Evolutionary conservation across 1,284 basidiomycete genomes (phyloP).

Genomic region (Marasmius sp.): DNA sequence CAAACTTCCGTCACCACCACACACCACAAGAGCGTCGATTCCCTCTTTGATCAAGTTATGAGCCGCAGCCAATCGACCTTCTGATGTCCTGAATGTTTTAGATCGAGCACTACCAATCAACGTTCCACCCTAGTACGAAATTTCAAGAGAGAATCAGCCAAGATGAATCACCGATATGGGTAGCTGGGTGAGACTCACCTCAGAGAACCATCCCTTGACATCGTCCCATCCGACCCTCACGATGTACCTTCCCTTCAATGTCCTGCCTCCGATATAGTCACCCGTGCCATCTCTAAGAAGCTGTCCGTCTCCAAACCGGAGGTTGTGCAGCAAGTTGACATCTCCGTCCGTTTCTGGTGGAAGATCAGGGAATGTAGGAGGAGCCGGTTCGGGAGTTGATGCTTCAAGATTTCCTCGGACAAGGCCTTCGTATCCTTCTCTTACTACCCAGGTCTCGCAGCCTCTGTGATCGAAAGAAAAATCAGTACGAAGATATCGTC

Average conservation of each 20-base stretch:
- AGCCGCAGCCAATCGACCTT: conserved; percentile 87
- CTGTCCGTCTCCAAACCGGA: conserved; percentile 90
- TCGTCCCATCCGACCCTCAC: conserved; percentile 98
- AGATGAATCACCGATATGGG: neutral
- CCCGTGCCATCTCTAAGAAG: conserved; percentile 90
- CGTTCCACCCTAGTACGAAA: conserved; percentile 76
- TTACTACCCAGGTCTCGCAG: conserved; percentile 90
- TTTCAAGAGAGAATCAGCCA: neutral
- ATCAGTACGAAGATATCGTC: conserved; percentile 9
- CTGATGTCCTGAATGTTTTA: conserved; percentile 80
- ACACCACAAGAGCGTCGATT: conserved; percentile 95
- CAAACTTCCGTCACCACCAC: conserved; percentile 95
- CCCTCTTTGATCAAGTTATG: conserved; percentile 93
- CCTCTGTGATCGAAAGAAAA: conserved; percentile 52
- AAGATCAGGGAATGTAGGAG: conserved; percentile 12
- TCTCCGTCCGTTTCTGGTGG: conserved; percentile 26
- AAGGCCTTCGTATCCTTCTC: conserved; percentile 97
- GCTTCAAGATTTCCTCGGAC: conserved; percentile 67
- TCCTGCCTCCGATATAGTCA: conserved; percentile 67
- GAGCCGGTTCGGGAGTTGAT: conserved; percentile 17
- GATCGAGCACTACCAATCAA: conserved; percentile 96
- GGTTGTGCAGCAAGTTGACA: conserved; percentile 58
- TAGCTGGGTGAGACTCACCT: conserved; percentile 47
- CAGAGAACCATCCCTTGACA: conserved; percentile 91
- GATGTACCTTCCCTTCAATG: conserved; percentile 90